These are phyloP conservation scores for Dendrocalamus latiflorus DNA, from an alignment of 202 grass and related monocot genomes.

Conservation along the genomic window DNA sequence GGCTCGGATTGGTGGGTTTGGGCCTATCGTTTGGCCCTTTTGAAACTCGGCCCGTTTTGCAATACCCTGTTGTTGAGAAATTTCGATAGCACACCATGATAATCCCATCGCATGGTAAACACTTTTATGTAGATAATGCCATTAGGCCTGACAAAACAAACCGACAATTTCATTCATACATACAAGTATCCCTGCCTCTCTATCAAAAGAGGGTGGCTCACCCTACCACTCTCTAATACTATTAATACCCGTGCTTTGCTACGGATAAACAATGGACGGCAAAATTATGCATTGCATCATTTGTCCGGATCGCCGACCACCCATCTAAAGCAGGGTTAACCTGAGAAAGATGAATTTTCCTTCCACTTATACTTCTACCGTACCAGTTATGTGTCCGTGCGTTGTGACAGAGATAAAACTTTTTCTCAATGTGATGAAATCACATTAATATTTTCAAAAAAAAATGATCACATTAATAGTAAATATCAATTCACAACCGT, in stretches of 20 bases:
- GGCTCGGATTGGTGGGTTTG: background rate
- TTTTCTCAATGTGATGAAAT: no score
- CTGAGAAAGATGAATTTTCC: background rate
- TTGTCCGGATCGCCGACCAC: background rate
- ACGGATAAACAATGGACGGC: background rate
- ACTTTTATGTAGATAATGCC: background rate
- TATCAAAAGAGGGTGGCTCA: no score
- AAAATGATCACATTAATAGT: no score
- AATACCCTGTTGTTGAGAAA: background rate
- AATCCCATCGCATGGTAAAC: background rate
- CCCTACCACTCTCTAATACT: no score
- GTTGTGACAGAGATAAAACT: no score
- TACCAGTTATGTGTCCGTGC: background rate
- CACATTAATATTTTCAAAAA: no score
- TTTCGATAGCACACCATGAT: background rate
- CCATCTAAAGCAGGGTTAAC: background rate
- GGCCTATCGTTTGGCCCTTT: background rate
- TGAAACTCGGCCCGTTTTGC: background rate
- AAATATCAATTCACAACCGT: no score
- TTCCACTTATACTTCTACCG: background rate
- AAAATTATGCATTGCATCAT: background rate
- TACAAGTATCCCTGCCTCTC: no score
- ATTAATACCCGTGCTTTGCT: no score
- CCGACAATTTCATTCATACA: no score
- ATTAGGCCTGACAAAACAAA: background rate